A percentile compares a stretch with the other conserved stretches of the same genome.
phyloP scores from a whole-genome alignment of 805 yeast species.

The Hanseniaspora lindneri region DNA sequence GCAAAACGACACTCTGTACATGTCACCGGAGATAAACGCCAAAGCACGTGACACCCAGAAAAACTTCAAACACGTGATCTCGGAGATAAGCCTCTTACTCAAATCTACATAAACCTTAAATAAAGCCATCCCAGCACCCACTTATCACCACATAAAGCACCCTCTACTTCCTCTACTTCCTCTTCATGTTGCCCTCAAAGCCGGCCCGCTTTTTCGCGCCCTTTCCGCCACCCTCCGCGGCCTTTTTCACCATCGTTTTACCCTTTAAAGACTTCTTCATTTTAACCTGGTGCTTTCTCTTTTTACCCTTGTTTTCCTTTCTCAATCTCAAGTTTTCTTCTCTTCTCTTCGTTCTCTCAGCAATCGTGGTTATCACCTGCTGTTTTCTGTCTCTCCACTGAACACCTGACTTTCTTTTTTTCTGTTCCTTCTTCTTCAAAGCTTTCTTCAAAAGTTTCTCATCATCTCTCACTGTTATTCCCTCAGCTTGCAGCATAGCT shows the following conservation, averaged over 20 bases:
- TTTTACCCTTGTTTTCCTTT: conserved; percentile 72
- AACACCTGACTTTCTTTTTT: conserved; percentile 71
- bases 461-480: conserved; percentile 77
- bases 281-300: conserved; percentile 60
- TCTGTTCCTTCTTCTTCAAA: conserved; percentile 66
- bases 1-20: too few relatives aligned
- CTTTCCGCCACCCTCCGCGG: not conserved
- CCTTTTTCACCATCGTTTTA: conserved; percentile 20
- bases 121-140: too few relatives aligned
- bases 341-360: conserved; percentile 71
- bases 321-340: conserved; percentile 82
- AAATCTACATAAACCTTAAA: too few relatives aligned
- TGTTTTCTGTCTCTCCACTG: conserved; percentile 90
- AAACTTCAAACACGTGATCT: too few relatives aligned
- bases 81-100: too few relatives aligned
- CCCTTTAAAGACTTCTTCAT: conserved; percentile 29
- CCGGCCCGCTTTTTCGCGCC: conserved; percentile 53
- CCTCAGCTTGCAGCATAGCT: conserved; percentile 78
- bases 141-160: too few relatives aligned
- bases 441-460: conserved; percentile 80
- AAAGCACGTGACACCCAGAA: too few relatives aligned
- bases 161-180: conserved; percentile 19
- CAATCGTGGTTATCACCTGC: conserved; percentile 59
- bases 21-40: too few relatives aligned
- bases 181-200: conserved; percentile 58